Base-by-base conservation (phyloP, 2,329 filamentous ascomycete genomes). In the Huntiella savannae region DNA sequence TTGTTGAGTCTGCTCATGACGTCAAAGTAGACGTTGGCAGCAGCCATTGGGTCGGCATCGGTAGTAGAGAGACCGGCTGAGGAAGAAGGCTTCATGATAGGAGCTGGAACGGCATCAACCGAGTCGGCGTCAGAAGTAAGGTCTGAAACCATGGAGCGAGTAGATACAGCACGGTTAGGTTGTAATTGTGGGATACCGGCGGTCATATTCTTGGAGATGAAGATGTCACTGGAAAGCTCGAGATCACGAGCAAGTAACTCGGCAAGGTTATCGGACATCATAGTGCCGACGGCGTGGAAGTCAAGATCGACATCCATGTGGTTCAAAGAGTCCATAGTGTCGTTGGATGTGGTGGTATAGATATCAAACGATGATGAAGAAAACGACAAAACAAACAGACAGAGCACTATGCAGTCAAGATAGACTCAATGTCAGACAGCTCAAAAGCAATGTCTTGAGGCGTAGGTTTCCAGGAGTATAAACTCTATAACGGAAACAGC, bases 171-270 rank as follows among this genome's bases (percentile, higher is more conserved):
- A 15, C 38, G 39, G 15, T 36, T 36, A n/a, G 48, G 39, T 33
- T 48, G 46, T 12, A 41, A 13, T 6, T 32, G 17, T 1, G 71
- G 71, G 6, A 60, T 54, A 6, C 71, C 71, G 16, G 70, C 65
- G 4, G 70, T 71, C 63, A 74, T 67, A 48, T 65, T 67, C 54
- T 60, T 69, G 11, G 68, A 62, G 19, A 58, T 58, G 47, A 74
- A 75, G 19, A 71, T 55, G 7, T 61, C 58, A 43, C 60, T 60
- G 13, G 68, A 72, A 16, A 62, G 54, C 53, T 72, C 67, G 40
- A 75, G 59, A 51, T 76, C 70, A 49, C 62, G 63, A 5, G 65
- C 71, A n/a, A 76, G 59, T 35, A 73, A 53, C 56, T 76, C 73
- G 2, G 72, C 68, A 13, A 76, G 59, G 56, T 67, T 75, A 55